A percentile compares a stretch with the other conserved stretches of the same genome.
These are phyloP conservation scores for Puccinia coronata DNA, from an alignment of 1,284 basidiomycete species.

Conservation along the genomic window DNA sequence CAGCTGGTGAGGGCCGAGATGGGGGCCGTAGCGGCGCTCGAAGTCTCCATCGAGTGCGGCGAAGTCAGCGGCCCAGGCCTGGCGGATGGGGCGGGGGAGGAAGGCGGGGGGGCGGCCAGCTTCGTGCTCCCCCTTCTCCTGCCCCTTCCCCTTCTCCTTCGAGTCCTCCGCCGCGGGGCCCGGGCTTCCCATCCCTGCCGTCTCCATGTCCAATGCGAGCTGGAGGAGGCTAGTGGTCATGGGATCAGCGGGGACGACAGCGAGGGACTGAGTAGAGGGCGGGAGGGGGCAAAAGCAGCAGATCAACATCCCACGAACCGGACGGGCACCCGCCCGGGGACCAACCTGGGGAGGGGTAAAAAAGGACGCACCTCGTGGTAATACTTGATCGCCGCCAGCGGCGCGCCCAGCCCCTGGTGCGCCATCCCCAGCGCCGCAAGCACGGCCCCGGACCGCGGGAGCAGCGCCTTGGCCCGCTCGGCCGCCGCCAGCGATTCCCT, in stretches of 20 bases:
- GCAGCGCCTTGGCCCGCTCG: constrained; percentile 73
- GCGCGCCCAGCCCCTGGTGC: constrained; percentile 70
- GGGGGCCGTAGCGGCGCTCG: background rate
- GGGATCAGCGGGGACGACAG: constrained; percentile 80
- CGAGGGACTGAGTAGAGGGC: constrained; percentile 79
- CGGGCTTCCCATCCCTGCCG: too few species aligned
- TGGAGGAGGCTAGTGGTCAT: constrained; percentile 82
- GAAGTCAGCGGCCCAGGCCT: background rate
- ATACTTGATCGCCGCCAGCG: constrained; percentile 76
- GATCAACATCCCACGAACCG: background rate
- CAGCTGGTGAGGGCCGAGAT: background rate
- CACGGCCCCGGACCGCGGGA: constrained; percentile 74
- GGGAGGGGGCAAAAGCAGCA: too few species aligned
- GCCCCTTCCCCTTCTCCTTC: background rate
- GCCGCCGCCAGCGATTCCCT: constrained; percentile 73
- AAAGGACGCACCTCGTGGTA: constrained; percentile 83
- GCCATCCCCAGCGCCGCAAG: constrained; percentile 82
- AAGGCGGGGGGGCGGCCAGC: too few species aligned
- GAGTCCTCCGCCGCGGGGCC: too few species aligned
- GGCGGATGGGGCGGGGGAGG: background rate
- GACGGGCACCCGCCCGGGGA: too few species aligned
- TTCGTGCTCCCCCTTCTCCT: background rate
- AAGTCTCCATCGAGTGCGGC: background rate
- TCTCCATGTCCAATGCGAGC: constrained; percentile 65
- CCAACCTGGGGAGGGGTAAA: too few species aligned